Evolutionary conservation across 345 rosid genomes (phyloP).

Genomic region (Aurinia saxatilis): DNA sequence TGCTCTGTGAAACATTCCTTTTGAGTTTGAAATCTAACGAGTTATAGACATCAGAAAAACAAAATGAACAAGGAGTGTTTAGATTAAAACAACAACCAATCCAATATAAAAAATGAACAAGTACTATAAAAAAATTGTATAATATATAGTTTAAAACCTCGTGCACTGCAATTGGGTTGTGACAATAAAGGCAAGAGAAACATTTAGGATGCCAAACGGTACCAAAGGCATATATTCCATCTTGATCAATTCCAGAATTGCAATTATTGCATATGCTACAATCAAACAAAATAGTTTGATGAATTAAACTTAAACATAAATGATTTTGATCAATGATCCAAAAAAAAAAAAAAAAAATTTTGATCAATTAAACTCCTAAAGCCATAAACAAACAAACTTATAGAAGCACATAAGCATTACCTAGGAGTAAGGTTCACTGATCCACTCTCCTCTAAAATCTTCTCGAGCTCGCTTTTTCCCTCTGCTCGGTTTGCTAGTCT

Average conservation of each 20-base stretch:
- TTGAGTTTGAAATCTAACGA: conserved; percentile 1
- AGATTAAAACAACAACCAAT: neutral
- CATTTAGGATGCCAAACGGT: conserved; percentile 47
- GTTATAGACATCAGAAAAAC: neutral
- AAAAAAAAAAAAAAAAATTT: too few species aligned
- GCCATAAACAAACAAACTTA: too few species aligned
- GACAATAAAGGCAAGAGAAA: conserved; percentile 19
- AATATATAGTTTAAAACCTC: conserved; percentile 38
- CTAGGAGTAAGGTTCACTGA: neutral
- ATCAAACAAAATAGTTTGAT: neutral
- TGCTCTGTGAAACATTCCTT: neutral
- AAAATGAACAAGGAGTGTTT: neutral
- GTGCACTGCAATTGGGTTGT: conserved; percentile 43
- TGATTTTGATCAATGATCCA: too few species aligned
- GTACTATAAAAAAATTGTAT: neutral
- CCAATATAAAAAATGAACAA: too few species aligned
- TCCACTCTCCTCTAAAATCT: neutral
- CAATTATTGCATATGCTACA: conserved; percentile 59
- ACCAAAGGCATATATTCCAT: conserved; percentile 55
- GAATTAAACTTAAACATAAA: too few species aligned
- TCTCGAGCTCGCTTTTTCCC: neutral
- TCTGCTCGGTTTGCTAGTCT: neutral
- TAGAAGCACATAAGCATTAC: neutral
- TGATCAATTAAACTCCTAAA: too few species aligned
- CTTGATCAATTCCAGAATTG: conserved; percentile 37